Percentiles rank a stretch among this genome's conserved stretches.
Conservation (phyloP, 208 protist genomes). For the Leishmania arabica region DNA sequence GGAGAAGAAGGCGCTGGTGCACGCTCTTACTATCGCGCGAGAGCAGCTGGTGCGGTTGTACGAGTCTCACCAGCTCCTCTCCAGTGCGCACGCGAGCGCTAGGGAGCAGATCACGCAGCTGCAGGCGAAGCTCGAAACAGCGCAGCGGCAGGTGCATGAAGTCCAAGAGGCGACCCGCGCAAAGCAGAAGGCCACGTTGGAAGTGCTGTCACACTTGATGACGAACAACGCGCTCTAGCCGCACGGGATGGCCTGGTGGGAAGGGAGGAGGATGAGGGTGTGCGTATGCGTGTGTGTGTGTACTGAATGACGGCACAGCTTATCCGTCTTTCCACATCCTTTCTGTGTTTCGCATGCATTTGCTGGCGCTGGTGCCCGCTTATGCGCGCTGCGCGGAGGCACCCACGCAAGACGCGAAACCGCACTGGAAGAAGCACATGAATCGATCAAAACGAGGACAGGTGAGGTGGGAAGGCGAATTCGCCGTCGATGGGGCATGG, state of each 20-base stretch:
- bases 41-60: slow-evolving; percentile 52
- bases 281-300: not conserved
- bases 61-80: slow-evolving; percentile 21
- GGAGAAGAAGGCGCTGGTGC: slow-evolving; percentile 40
- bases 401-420: not conserved
- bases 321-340: not conserved
- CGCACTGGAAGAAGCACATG: not conserved
- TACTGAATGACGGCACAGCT: not conserved
- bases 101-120: slow-evolving; percentile 19
- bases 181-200: slow-evolving; percentile 54
- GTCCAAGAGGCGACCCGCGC: slow-evolving; percentile 39
- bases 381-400: not conserved
- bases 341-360: not conserved
- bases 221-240: slow-evolving; percentile 14
- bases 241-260: not conserved
- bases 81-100: slow-evolving; percentile 5
- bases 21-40: slow-evolving; percentile 34
- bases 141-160: slow-evolving; percentile 35
- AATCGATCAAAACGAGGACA: not conserved
- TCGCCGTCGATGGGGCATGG: not conserved
- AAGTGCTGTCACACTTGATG: slow-evolving; percentile 62
- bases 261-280: not conserved
- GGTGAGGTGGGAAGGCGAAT: not conserved
- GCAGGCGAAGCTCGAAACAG: slow-evolving; percentile 30
- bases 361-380: too few relatives aligned